These are phyloP conservation scores for Saprolegnia diclina DNA, from an alignment of 352 stramenopile species.

Conservation along the genomic window DNA sequence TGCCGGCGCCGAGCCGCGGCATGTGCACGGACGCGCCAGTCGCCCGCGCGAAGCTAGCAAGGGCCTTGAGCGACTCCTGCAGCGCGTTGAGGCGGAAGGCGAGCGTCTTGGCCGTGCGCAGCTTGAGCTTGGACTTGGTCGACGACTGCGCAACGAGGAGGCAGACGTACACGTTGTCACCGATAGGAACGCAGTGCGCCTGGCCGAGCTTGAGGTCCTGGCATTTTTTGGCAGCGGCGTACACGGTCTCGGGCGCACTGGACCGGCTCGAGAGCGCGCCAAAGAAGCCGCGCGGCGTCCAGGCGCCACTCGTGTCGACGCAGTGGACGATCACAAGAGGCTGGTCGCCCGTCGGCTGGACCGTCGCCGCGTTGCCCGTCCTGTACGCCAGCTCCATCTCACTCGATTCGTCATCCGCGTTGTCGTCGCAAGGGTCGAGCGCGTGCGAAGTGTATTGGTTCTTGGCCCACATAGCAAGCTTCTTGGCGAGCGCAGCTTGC, in stretches of 20 bases:
- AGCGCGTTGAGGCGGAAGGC: constrained; percentile 62
- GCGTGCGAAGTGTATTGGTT: constrained; percentile 56
- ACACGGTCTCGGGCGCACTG: constrained; percentile 48
- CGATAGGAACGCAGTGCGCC: constrained; percentile 53
- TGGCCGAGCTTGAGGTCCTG: constrained; percentile 66
- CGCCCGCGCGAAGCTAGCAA: constrained; percentile 36
- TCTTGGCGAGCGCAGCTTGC: constrained; percentile 40
- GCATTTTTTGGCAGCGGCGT: constrained; percentile 49
- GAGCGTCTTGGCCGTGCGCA: constrained; percentile 44
- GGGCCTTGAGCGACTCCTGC: constrained; percentile 38
- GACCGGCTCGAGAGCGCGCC: constrained; percentile 49
- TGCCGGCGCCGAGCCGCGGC: constrained; percentile 69
- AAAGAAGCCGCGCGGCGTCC: constrained; percentile 71
- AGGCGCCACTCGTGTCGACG: constrained; percentile 66
- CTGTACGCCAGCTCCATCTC: constrained; percentile 39
- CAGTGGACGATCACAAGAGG: constrained; percentile 61
- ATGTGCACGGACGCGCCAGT: constrained; percentile 60
- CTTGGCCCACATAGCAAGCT: constrained; percentile 46
- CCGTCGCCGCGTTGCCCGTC: constrained; percentile 42
- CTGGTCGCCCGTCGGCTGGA: constrained; percentile 18
- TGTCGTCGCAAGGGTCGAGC: not conserved
- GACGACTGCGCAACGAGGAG: constrained; percentile 60
- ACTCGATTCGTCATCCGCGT: constrained; percentile 16
- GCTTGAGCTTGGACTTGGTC: constrained; percentile 35
- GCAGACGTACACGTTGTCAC: constrained; percentile 45